These are phyloP conservation scores for Xylaria sp. DNA, from an alignment of 2,329 filamentous ascomycete species.

Conservation along the genomic window DNA sequence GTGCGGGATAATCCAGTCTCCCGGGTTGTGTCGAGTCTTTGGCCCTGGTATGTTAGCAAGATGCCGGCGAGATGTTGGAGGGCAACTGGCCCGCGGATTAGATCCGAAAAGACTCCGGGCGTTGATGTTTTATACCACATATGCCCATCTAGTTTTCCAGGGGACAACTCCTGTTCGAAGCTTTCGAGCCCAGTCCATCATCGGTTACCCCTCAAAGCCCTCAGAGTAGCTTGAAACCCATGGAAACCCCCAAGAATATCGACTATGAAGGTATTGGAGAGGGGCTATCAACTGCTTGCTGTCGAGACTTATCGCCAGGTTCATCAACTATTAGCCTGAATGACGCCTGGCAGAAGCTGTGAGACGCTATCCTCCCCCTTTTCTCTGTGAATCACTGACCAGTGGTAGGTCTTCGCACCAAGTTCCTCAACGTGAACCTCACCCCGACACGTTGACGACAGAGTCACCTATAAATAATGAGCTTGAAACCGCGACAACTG, in stretches of 20 bases:
- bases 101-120: background rate
- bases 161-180: background rate
- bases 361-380: constrained; percentile 25
- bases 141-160: background rate
- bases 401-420: background rate
- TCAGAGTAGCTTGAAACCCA: constrained; percentile 8
- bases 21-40: constrained; percentile 6
- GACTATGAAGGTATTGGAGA: constrained; percentile 43
- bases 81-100: constrained; percentile 30
- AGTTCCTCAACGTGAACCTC: background rate
- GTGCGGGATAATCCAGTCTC: constrained; percentile 10
- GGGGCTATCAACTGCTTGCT: constrained; percentile 29
- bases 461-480: background rate
- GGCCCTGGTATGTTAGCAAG: background rate
- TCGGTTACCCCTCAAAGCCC: background rate
- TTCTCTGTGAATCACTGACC: constrained; percentile 1
- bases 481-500: background rate
- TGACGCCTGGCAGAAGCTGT: constrained; percentile 38
- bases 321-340: constrained; percentile 36
- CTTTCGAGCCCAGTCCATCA: background rate
- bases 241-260: constrained; percentile 38
- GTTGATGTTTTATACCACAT: constrained; percentile 3
- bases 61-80: background rate
- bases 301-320: constrained; percentile 36
- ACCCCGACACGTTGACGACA: background rate